Base-by-base conservation (phyloP, 2,329 filamentous ascomycete species). In the Cryphonectria parasitica region DNA sequence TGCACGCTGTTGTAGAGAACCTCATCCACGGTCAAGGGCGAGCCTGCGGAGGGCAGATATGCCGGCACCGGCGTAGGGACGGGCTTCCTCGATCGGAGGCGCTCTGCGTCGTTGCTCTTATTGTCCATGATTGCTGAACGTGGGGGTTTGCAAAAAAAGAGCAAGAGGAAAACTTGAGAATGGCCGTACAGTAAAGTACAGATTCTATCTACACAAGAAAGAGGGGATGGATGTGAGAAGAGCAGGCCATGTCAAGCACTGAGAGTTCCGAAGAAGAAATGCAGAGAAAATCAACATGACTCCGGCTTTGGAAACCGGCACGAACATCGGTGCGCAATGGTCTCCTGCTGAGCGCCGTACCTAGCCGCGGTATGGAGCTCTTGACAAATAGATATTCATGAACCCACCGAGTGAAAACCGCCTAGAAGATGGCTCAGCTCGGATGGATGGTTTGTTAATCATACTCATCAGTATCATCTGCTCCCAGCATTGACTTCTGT, bases 1-100 rank as follows among this genome's bases (percentile, higher is more conserved):
- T 89, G 87, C 28, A 95, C 87, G 1, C 88, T 84, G 4, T 89
- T 84, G 81, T 96, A 93, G 8, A 83, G 73, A 2, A 74, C 70
- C 66, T 79, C 79, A 74, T 87, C 80, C 13, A 86, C 83, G 0
- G 79, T 80, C 31, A 85, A 75, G 1, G 82, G 81, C 3, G 83
- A 85, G 6, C 82, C 83, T 8, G 79, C 78, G 2, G 76, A 79
- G 11, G 84, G 79, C 3, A 85, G 81, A 69, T 86, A 86, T 7
- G 85, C 85, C 54, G 85, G 85, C 45, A 82, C 81, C 15, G 85
- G 84, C 74, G 81, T 82, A 45, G 84, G 83, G 69, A 86, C 80
- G 15, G 82, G 81, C 71, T 82, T 81, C 52, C 83, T 80, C 74
- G 81, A 80, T 72, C 78, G 77, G 58, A 83, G 82, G 34, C 83